Evolutionary conservation across 768 basidiomycete species (phyloP), one percentile per base, ranked within the genome.

Genomic region (Lactarius sanguifluus): DNA sequence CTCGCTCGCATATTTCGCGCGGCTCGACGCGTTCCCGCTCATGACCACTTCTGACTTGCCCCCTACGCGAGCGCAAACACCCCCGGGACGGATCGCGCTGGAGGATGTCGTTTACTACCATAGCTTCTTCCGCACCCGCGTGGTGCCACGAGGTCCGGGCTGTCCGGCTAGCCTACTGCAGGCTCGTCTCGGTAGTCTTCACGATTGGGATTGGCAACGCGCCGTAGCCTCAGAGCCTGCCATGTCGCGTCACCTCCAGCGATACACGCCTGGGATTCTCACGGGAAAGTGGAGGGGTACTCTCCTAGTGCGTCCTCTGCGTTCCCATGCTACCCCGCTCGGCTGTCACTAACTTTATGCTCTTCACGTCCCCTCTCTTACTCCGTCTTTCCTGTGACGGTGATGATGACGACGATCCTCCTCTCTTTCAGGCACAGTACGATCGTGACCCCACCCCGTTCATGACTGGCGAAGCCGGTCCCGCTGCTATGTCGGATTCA

Each of bases 51-150:
- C 36, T 8, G 13, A 43, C 28, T 1, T 40, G 6, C 59, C 36
- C 38, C 34, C 5, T 34, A 45, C 52, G 30, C 58, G 62, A 32
- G 59, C n/a, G 43, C 55, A 43, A 18, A n/a, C 40, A 8, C 30
- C 60, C 25, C 50, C 50, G 5, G 50, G 30, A 57, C n/a, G 2
- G 32, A 36, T 32, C 52, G 45, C 12, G 18, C n/a, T 30, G 18
- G 69, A 62, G 32, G 64, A 70, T 30, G 38, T 70, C 45, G 68
- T 69, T 34, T 9, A 45, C 23, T 65, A 65, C 52, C 65, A 65
- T 64, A 5, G n/a, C 36, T 18, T 12, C 38, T 69, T 57, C 54
- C 20, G n/a, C 3, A 66, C 68, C 5, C 55, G 59, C 10, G 28
- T 61, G 30, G 38, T 62, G 1, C 67, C 67, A 13, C 63, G 58